Base-by-base conservation (phyloP, 495 filamentous ascomycete genomes). In the Annulohypoxylon maeteangense region DNA sequence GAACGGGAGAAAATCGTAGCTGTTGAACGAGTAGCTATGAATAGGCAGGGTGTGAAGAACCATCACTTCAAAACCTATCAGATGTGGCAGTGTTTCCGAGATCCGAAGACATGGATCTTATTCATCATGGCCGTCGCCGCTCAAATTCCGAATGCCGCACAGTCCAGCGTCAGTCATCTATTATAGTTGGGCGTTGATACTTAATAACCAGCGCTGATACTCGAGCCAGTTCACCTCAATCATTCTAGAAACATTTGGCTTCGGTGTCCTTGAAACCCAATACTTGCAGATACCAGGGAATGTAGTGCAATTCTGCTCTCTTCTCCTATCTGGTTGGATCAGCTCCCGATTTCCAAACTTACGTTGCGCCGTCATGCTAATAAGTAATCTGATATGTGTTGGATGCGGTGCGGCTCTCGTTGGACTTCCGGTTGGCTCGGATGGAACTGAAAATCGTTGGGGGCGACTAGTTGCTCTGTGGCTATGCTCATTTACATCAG, bases 21-120 rank as follows among this genome's bases (percentile, higher is more conserved):
- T 0, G 80, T 89, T 12, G 82, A 87, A 54, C 78, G 87, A 22
- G 74, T 89, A 4, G 77, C 85, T 12, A 81, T 78, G 11, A 88
- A 90, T 54, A 83, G 85, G 36, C 88, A 88, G 10, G 88, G 88
- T 18, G 81, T 90, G 8, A 87, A 90, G 78, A 89, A 89, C 42
- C 87, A 87, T 62, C 84, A 87, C 56, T 81, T 82, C 60, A 76
- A 78, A 31, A 62, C 54, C 12, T 79, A 81, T 47, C 80, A 82
- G 69, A 80, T 90, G 57, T 85, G 85, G 65, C 88, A 90, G 63
- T 84, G 87, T 0, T 75, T 90, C 3, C 20, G 79, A 27, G 89
- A 91, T 67, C 89, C 88, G 1, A 86, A 89, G 78, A 87, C 87
- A 0, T 87, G 82, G 83, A 69, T 80, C 12, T 62, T 79, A 44